A percentile compares a stretch with the other conserved stretches of the same genome.
phyloP scores from a whole-genome alignment of 2,329 filamentous ascomycete genomes.

The Pseudogymnoascus sp. region DNA sequence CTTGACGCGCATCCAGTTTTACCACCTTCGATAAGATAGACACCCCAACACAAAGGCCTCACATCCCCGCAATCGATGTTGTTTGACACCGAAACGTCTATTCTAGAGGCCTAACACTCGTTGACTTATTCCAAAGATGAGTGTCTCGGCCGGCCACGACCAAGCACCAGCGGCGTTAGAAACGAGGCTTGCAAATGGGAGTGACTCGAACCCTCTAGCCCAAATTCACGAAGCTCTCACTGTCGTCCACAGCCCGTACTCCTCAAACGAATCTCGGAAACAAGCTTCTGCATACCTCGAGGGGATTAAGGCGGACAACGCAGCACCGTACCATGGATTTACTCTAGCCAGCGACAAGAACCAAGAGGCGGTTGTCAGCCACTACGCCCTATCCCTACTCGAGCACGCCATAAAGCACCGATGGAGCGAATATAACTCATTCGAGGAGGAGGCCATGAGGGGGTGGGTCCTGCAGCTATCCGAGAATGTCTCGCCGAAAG shows the following conservation, averaged over 20 bases:
- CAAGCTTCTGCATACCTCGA: slow-evolving; percentile 85
- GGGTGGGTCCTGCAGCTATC: slow-evolving; percentile 76
- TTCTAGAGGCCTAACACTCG: slow-evolving; percentile 7
- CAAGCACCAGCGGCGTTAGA: slow-evolving; percentile 5
- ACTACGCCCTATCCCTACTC: slow-evolving; percentile 88
- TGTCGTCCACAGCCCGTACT: slow-evolving; percentile 76
- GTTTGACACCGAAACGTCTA: slow-evolving; percentile 1
- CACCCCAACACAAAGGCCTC: slow-evolving; percentile 10
- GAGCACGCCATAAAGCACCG: slow-evolving; percentile 84
- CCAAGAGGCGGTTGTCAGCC: slow-evolving; percentile 76
- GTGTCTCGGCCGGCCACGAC: slow-evolving; percentile 11
- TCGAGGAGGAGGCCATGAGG: slow-evolving; percentile 63
- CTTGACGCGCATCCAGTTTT: not conserved
- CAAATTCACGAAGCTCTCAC: slow-evolving; percentile 80
- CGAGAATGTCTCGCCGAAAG: slow-evolving; percentile 60
- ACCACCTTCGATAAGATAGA: slow-evolving; percentile 5
- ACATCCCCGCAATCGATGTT: slow-evolving; percentile 10
- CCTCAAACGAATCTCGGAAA: slow-evolving; percentile 72
- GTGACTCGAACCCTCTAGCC: slow-evolving; percentile 45
- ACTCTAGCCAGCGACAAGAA: slow-evolving; percentile 67
- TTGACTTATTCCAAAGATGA: slow-evolving; percentile 3
- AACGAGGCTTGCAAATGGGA: slow-evolving; percentile 32
- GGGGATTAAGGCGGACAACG: slow-evolving; percentile 68
- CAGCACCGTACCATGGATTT: slow-evolving; percentile 82
- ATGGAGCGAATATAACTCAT: slow-evolving; percentile 66